These are phyloP conservation scores for Pseudopithomyces maydicus DNA, from an alignment of 2,329 filamentous ascomycete species.

Conservation along the genomic window DNA sequence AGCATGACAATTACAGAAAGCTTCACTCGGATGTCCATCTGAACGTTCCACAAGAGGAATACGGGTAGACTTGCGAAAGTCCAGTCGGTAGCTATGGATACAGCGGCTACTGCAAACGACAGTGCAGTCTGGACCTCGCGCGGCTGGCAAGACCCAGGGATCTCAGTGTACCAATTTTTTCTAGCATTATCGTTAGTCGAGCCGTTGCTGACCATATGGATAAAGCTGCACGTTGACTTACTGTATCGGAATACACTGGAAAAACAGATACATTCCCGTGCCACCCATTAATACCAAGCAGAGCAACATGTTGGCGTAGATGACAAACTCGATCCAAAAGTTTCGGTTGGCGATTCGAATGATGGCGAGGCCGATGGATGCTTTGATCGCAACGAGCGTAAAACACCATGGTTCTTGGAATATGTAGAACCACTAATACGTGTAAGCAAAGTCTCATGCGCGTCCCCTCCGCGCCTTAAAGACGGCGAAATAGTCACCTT, in stretches of 20 bases:
- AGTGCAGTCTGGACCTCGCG: background rate
- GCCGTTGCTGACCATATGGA: background rate
- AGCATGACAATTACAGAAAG: background rate
- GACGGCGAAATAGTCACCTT: background rate
- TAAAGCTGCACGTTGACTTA: background rate
- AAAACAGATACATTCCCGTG: background rate
- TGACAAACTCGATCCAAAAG: background rate
- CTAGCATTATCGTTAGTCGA: background rate
- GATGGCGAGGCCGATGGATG: background rate
- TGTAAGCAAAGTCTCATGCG: background rate
- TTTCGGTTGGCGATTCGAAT: background rate
- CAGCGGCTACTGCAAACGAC: background rate
- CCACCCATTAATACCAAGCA: background rate
- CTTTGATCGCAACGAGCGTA: slow-evolving; percentile 1
- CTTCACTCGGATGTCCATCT: background rate
- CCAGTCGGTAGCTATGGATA: background rate
- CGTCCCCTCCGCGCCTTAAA: background rate
- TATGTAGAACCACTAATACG: background rate
- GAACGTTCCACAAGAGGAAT: background rate
- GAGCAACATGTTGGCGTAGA: background rate
- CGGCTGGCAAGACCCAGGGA: background rate
- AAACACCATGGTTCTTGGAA: slow-evolving; percentile 4
- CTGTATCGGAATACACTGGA: background rate
- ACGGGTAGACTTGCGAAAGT: background rate
- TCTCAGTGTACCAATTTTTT: slow-evolving; percentile 1